These are phyloP conservation scores for Dioszegia hungarica DNA, from an alignment of 768 basidiomycete species.

Conservation along the genomic window DNA sequence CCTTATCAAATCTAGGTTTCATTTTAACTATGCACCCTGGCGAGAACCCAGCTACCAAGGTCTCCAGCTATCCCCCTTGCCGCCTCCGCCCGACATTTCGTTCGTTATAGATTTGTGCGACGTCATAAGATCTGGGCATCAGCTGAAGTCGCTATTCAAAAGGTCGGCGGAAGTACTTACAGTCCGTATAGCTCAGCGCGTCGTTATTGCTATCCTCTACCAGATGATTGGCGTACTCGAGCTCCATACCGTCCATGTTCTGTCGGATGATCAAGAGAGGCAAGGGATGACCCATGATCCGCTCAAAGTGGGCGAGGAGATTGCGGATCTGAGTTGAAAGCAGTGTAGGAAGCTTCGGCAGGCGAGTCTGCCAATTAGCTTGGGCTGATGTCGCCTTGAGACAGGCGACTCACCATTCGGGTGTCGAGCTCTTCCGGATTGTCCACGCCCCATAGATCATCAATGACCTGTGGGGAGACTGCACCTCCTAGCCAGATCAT, in stretches of 20 bases:
- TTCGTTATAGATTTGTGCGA: conserved; percentile 46
- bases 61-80: conserved; percentile 41
- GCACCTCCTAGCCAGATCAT: conserved; percentile 87
- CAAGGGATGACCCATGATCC: conserved; percentile 50
- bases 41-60: conserved; percentile 28
- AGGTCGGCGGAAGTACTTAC: conserved; percentile 51
- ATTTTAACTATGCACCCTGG: no score
- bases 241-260: conserved; percentile 83
- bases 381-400: conserved; percentile 19
- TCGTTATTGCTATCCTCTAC: conserved; percentile 96
- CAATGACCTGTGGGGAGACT: conserved; percentile 72
- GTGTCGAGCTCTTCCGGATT: conserved; percentile 67
- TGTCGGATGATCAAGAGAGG: conserved; percentile 73
- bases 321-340: conserved; percentile 81
- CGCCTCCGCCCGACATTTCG: conserved; percentile 37
- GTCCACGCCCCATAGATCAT: conserved; percentile 78
- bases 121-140: conserved; percentile 43
- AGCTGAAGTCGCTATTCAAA: not conserved
- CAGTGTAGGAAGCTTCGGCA: conserved; percentile 67
- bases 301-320: conserved; percentile 66
- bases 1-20: not conserved
- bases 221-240: conserved; percentile 95
- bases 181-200: conserved; percentile 84
- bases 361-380: conserved; percentile 55
- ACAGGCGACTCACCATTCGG: conserved; percentile 57